Evolutionary conservation across 163 green algal genomes (phyloP), one percentile per base, ranked within the genome.

Genomic region (Botryococcus braunii): DNA sequence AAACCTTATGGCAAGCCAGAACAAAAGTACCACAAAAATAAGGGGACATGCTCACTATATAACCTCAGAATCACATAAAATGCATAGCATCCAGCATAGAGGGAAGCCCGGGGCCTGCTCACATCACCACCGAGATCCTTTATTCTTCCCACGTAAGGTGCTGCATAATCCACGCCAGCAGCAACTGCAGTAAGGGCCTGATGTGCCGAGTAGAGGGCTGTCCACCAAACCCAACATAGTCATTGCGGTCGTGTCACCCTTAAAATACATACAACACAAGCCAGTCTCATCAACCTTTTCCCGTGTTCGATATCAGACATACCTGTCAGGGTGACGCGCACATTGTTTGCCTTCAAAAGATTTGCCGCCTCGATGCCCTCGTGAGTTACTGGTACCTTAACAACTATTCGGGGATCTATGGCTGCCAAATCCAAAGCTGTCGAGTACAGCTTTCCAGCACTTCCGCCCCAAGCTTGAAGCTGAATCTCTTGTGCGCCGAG

Each of bases 71-170:
- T n/a, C n/a, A n/a, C n/a, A n/a, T n/a, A n/a, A n/a, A n/a, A n/a
- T n/a, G n/a, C n/a, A n/a, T n/a, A n/a, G n/a, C n/a, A n/a, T n/a
- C n/a, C n/a, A n/a, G n/a, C n/a, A n/a, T n/a, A n/a, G n/a, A n/a
- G n/a, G n/a, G n/a, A n/a, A n/a, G n/a, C n/a, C n/a, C n/a, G n/a
- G n/a, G n/a, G n/a, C n/a, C n/a, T 31, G 6, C 65, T 65, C 43
- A 74, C 81, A 39, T 84, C 66, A 35, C 72, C 71, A 5, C 77
- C 78, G 2, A 73, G 75, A 63, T 93, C 86, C 8, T 83, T 83
- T 83, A 96, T 95, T 27, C 90, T 67, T 0, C 88, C 88, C 8
- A 96, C 69, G 75, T 96, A 96, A 2, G 88, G 88, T 11, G 89
- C 89, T 0, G 80, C 86, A 70, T 96, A 96, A 25, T 85, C 75